phyloP scores from a whole-genome alignment of 805 yeast species.

The Tetrapisispora pingtungensis region DNA sequence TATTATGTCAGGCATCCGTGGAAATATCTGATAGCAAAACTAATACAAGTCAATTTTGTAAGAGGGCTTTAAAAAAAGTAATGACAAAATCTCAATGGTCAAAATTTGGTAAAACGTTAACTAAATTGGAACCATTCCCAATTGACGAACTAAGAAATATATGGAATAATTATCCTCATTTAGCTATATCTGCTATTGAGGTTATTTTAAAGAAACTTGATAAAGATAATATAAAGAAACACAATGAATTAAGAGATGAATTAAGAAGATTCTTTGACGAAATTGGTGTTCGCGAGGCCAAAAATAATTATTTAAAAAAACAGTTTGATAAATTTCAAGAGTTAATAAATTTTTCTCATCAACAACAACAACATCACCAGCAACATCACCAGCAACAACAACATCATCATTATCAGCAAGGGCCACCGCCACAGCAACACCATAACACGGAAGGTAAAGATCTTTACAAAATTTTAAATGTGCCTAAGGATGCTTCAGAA shows the following conservation, averaged over 20 bases:
- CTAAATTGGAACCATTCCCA: conserved; percentile 9
- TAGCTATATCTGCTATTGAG: conserved; percentile 19
- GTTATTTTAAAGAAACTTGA: conserved; percentile 6
- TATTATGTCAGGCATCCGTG: conserved; percentile 17
- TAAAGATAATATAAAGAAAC: not conserved
- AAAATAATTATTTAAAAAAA: conserved; percentile 11
- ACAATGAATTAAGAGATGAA: conserved; percentile 6
- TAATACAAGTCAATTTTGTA: conserved; percentile 13
- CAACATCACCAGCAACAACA: conserved; percentile 34
- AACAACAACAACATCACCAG: conserved; percentile 39
- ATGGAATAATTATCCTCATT: conserved; percentile 24
- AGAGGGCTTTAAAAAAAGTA: conserved; percentile 11
- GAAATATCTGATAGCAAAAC: conserved; percentile 3
- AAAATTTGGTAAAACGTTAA: conserved; percentile 6
- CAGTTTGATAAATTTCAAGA: conserved; percentile 31
- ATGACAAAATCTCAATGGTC: conserved; percentile 11
- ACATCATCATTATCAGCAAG: conserved; percentile 22
- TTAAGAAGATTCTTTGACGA: conserved; percentile 18
- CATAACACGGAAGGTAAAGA: conserved; percentile 39
- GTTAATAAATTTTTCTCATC: conserved; percentile 27
- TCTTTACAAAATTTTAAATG: conserved; percentile 69
- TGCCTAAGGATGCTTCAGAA: conserved; percentile 56
- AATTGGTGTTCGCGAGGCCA: conserved; percentile 11
- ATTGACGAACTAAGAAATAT: conserved; percentile 14
- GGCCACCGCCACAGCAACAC: conserved; percentile 16